Conservation (phyloP, 306 rosid genomes). For the Quercus robur region DNA sequence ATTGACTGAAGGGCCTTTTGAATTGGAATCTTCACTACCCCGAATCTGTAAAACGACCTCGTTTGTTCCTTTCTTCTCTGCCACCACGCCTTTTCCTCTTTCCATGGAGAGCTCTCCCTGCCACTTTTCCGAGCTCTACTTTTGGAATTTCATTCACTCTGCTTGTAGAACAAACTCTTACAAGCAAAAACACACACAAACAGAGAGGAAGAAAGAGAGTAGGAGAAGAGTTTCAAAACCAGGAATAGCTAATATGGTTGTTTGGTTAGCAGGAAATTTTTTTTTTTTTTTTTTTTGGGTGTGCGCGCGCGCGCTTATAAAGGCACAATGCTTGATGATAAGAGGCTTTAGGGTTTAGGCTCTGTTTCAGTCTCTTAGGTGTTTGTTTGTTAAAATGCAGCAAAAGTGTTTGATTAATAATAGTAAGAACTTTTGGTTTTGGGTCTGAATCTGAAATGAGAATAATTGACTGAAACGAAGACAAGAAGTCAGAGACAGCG, state of each 20-base stretch:
- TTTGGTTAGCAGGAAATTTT: background rate
- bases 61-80: constrained; percentile 38
- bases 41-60: constrained; percentile 58
- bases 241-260: background rate
- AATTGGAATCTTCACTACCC: constrained; percentile 14
- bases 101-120: constrained; percentile 23
- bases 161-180: background rate
- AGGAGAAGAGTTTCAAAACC: background rate
- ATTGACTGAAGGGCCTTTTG: background rate
- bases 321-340: too few species aligned
- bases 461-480: too few species aligned
- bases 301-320: too few species aligned
- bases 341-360: too few species aligned
- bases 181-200: background rate
- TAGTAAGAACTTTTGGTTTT: too few species aligned
- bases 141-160: background rate
- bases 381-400: too few species aligned
- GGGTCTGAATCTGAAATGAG: too few species aligned
- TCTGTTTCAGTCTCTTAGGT: too few species aligned
- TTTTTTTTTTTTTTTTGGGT: too few species aligned
- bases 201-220: background rate
- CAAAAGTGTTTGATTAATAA: too few species aligned
- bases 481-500: too few species aligned
- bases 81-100: constrained; percentile 24
- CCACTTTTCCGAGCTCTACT: background rate